Conservation (phyloP, 495 filamentous ascomycete genomes). For the Hypomontagnella monticulosa region DNA sequence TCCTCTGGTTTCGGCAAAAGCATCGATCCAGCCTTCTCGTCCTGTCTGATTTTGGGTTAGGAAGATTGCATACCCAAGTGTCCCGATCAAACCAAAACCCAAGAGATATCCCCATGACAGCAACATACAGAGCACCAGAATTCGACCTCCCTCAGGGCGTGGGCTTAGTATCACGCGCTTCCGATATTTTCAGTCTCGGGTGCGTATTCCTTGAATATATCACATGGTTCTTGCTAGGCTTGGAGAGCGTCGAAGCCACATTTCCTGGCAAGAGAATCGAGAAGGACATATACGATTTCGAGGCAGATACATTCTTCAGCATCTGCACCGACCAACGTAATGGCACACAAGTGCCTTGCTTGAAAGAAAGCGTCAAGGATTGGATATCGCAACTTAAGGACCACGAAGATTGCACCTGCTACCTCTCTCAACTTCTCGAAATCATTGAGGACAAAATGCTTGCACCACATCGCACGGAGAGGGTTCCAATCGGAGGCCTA, state of each 20-base stretch:
- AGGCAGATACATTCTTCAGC: slow-evolving; percentile 31
- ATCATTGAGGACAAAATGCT: slow-evolving; percentile 34
- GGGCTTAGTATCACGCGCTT: slow-evolving; percentile 27
- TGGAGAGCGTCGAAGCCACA: slow-evolving; percentile 6
- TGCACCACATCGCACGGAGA: slow-evolving; percentile 16
- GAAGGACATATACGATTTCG: slow-evolving; percentile 20
- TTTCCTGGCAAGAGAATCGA: not conserved
- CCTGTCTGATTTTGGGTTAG: slow-evolving; percentile 33
- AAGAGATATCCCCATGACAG: slow-evolving; percentile 1
- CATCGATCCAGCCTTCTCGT: not conserved
- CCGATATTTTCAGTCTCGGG: slow-evolving; percentile 36
- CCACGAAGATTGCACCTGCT: slow-evolving; percentile 19
- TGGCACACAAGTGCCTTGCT: slow-evolving; percentile 6
- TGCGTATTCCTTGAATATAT: slow-evolving; percentile 35
- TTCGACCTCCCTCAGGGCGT: slow-evolving; percentile 18
- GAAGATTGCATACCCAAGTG: slow-evolving; percentile 31
- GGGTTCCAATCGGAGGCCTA: slow-evolving; percentile 3
- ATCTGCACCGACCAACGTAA: not conserved
- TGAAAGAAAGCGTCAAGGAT: slow-evolving; percentile 5
- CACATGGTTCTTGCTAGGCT: slow-evolving; percentile 29
- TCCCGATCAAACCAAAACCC: slow-evolving; percentile 36
- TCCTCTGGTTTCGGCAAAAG: slow-evolving; percentile 45
- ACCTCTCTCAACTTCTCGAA: slow-evolving; percentile 31
- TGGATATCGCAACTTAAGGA: slow-evolving; percentile 27
- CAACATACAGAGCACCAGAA: slow-evolving; percentile 34